These are phyloP conservation scores for Ceratobasidium sp. DNA, from an alignment of 1,284 basidiomycete genomes.

Conservation along the genomic window DNA sequence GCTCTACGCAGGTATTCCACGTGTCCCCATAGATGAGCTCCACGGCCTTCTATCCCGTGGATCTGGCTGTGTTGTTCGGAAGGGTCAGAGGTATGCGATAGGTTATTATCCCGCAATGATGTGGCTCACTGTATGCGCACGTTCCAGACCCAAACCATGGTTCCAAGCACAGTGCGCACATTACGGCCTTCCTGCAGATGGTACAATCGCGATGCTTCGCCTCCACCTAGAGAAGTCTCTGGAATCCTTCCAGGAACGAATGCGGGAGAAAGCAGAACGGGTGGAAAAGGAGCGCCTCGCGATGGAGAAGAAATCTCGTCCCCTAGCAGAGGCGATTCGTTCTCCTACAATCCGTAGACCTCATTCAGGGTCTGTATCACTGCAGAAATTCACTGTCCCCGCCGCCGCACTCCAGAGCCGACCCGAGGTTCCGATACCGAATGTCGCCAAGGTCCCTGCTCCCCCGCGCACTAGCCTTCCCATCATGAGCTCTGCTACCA, in stretches of 20 bases:
- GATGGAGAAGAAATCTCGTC: background rate
- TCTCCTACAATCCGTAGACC: background rate
- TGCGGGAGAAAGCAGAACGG: constrained; percentile 6
- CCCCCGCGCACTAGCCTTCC: constrained; percentile 23
- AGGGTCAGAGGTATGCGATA: constrained; percentile 4
- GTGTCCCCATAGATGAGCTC: constrained; percentile 28
- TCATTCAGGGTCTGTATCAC: background rate
- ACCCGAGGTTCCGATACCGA: background rate
- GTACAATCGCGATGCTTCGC: constrained; percentile 12
- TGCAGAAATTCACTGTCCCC: background rate
- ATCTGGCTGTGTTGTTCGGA: constrained; percentile 14
- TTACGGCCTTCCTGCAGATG: constrained; percentile 37
- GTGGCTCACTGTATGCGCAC: constrained; percentile 31
- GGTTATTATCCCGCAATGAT: too few species aligned
- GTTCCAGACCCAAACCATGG: constrained; percentile 36
- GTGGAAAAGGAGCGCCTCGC: constrained; percentile 7
- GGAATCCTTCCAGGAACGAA: background rate
- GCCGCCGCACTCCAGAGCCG: background rate
- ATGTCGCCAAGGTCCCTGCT: background rate
- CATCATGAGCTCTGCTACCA: background rate
- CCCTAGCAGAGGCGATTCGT: background rate
- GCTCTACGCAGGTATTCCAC: constrained; percentile 26
- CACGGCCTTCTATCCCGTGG: constrained; percentile 15
- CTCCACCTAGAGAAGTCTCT: constrained; percentile 15
- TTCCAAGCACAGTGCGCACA: constrained; percentile 40